phyloP scores from a whole-genome alignment of 2,329 filamentous ascomycete genomes.

The Neonectria faginata region DNA sequence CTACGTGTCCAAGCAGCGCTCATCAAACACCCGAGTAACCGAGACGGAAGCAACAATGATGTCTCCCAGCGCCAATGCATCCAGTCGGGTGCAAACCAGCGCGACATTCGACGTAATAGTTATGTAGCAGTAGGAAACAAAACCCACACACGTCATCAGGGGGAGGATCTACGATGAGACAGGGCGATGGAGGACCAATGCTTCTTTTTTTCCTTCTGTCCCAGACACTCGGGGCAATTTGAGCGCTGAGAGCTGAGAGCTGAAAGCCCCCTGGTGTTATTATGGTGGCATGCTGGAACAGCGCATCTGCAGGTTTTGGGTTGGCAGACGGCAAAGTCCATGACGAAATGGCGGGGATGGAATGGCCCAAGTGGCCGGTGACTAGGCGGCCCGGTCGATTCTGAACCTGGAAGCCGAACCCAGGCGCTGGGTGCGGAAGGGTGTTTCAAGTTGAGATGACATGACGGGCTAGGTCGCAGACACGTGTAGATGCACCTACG shows the following conservation, averaged over 20 bases:
- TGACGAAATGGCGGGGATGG: conserved; percentile 16
- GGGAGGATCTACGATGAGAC: conserved; percentile 1
- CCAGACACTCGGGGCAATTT: conserved; percentile 8
- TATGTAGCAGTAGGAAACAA: conserved; percentile 17
- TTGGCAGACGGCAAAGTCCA: conserved; percentile 16
- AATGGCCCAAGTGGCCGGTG: conserved; percentile 2
- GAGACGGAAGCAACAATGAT: not conserved
- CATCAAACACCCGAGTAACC: conserved; percentile 8
- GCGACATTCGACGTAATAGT: not conserved
- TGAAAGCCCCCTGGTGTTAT: not conserved
- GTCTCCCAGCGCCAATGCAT: conserved; percentile 8
- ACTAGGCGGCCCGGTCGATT: conserved; percentile 2
- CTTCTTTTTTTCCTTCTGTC: conserved; percentile 4
- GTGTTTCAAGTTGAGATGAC: conserved; percentile 24
- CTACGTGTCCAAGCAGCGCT: conserved; percentile 6
- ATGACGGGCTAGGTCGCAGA: not conserved
- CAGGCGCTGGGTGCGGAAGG: not conserved
- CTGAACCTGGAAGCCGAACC: not conserved
- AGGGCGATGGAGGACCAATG: not conserved
- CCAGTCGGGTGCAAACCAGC: not conserved
- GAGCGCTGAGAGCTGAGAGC: not conserved
- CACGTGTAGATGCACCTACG: not conserved
- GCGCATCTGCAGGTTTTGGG: not conserved
- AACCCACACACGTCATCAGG: conserved; percentile 16
- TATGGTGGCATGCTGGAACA: not conserved